phyloP scores from a whole-genome alignment of 2,329 filamentous ascomycete species.

The Ambrosiella xylebori region DNA sequence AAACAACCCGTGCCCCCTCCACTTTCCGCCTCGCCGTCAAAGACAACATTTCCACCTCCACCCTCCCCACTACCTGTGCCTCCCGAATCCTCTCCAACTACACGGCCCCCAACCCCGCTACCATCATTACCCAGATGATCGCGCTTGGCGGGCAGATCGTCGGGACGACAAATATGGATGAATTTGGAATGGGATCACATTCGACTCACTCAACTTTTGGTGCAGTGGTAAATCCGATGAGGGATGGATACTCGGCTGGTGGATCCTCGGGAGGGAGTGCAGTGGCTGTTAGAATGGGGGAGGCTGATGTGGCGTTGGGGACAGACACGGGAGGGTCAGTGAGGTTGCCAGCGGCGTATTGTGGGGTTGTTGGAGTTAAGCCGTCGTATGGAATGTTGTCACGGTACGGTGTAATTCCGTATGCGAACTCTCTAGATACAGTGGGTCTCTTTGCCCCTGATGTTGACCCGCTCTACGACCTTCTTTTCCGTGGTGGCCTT shows the following conservation, averaged over 20 bases:
- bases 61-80: conserved; percentile 63
- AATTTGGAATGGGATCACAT: conserved; percentile 90
- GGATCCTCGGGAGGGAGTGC: conserved; percentile 92
- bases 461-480: conserved; percentile 31
- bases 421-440: conserved; percentile 84
- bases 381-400: conserved; percentile 81
- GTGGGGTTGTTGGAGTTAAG: conserved; percentile 70
- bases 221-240: conserved; percentile 34
- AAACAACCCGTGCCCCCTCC: not conserved
- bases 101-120: conserved; percentile 63
- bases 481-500: conserved; percentile 34
- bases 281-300: conserved; percentile 52
- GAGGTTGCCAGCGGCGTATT: conserved; percentile 73
- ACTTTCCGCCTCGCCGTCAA: conserved; percentile 45
- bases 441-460: conserved; percentile 55
- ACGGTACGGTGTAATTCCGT: conserved; percentile 71
- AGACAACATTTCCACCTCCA: conserved; percentile 55
- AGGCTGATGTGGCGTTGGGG: conserved; percentile 51
- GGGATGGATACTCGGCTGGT: conserved; percentile 45
- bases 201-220: conserved; percentile 55
- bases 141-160: conserved; percentile 44
- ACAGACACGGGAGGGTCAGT: conserved; percentile 91
- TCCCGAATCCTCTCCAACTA: conserved; percentile 58
- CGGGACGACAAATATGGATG: conserved; percentile 85
- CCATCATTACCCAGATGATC: conserved; percentile 54